Evolutionary conservation across 306 rosid genomes (phyloP).

Genomic region (Quercus rubra): DNA sequence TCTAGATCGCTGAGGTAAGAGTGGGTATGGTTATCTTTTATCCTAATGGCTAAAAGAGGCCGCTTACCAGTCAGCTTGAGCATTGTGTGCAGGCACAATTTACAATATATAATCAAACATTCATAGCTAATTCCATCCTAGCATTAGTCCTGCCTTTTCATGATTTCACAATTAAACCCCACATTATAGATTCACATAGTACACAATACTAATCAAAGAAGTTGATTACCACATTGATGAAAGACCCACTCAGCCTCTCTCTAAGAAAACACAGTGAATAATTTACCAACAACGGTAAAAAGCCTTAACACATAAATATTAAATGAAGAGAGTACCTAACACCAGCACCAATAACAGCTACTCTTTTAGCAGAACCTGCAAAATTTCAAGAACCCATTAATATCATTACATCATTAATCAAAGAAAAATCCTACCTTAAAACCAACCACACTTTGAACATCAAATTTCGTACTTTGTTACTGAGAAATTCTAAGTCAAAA

Average conservation of each 20-base stretch:
- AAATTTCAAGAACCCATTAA: slow-evolving; percentile 13
- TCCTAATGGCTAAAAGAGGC: background rate
- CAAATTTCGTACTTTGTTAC: background rate
- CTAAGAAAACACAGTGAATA: background rate
- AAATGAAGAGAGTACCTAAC: slow-evolving; percentile 50
- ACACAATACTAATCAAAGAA: background rate
- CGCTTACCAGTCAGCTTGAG: background rate
- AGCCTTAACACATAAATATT: background rate
- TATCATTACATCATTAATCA: background rate
- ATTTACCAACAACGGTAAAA: background rate
- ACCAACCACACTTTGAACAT: background rate
- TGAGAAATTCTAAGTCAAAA: background rate
- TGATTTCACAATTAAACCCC: background rate
- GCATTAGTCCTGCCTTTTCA: background rate
- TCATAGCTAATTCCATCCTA: background rate
- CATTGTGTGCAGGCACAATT: background rate
- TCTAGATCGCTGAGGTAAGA: background rate
- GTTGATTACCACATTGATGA: background rate
- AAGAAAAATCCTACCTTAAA: background rate
- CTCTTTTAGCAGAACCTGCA: slow-evolving; percentile 67
- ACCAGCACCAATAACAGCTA: slow-evolving; percentile 93
- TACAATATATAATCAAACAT: background rate
- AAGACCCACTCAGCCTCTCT: background rate
- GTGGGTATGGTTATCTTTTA: background rate
- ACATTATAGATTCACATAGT: background rate